Evolutionary conservation across 345 rosid species (phyloP), one percentile per base, ranked within the genome.

Genomic region (Corchorus capsularis): DNA sequence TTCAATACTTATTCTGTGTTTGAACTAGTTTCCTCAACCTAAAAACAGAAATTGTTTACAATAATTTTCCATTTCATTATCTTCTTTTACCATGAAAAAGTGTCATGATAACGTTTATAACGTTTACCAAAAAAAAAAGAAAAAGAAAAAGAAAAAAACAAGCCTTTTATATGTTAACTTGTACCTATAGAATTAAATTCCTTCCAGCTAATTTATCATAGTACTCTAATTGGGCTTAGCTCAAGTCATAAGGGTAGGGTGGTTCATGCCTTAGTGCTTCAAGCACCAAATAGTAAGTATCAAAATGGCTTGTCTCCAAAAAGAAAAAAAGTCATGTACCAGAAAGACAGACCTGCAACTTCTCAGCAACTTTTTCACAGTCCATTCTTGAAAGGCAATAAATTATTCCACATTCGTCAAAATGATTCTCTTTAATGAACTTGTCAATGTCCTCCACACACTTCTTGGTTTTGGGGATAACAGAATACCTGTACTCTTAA

Each of bases 371-470:
- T 80, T 93, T 96, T 86, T 96, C 98, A 60, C 99, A 96, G 83
- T 96, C 99, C 92, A 89, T 87, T 85, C 98, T 93, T 74, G 99
- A 96, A 80, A 96, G 96, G 82, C 99, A 96, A 85, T 96, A 96
- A 85, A 96, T 85, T 75, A 96, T 96, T 82, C 99, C 99, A 77
- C 99, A 93, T 83, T 96, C 99, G 79, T 96, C 97, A 81, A 86
- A 88, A 85, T 96, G 99, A 70, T 85, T 91, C 79, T 92, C 93
- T 80, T 78, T 93, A 65, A 96, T 91, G 80, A 96, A 93, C 86
- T 88, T 89, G 87, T 96, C 93, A 14, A 96, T 96, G 72, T 96
- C 99, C 67, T 93, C 97, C 75, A 96, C 62, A 71, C 96, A 92
- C 82, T 93, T 96, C 77, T 93, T 93, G 32, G 97, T 89, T 85